Base-by-base conservation (phyloP, 805 yeast genomes). In the Middelhovenomyces tepae region DNA sequence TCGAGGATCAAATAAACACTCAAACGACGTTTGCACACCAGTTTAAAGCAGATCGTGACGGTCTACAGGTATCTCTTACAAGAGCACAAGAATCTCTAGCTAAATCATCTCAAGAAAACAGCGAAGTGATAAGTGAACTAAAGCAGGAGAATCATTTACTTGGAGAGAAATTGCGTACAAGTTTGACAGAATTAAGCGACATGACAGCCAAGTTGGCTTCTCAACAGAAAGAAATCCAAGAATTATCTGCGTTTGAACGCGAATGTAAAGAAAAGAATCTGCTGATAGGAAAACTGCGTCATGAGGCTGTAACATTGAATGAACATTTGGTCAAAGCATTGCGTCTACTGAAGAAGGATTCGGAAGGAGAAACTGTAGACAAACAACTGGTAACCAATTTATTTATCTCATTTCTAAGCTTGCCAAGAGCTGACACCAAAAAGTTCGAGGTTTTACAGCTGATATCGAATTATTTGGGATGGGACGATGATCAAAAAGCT, bases 321-420 rank as follows among this genome's bases (percentile, higher is more conserved):
- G 98, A 91, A 52, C 97, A 91, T 59, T 61, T 91, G 35, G 86
- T 95, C n/a, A 89, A 91, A 50, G 94, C 97, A 1, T 60, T 89
- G 40, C 74, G 84, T 16, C 65, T 89, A 68, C 70, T 91, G 38
- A 84, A 86, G 47, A 78, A 78, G 50, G 81, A 78, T 33, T 73
- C 82, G 25, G 74, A 75, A 23, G 73, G 85, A 5, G 82, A 78
- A 31, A 69, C 78, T 6, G 85, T 89, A 1, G 97, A 89, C 54
- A 78, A 80, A 51, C 95, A 87, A 54, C 70, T 91, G 39, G 75
- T 91, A 4, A 79, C 95, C 2, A 91, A 91, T 54, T 65, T 91
- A 40, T 62, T 91, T 32, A 69, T 91, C 11, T 83, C 91, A 35
- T 91, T 87, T 57, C 69, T 91, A 11, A 78, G 79, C 21, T 64